Conservation (phyloP, 176 grass and related monocot species). For the Rhipidocladum racemiflorum region DNA sequence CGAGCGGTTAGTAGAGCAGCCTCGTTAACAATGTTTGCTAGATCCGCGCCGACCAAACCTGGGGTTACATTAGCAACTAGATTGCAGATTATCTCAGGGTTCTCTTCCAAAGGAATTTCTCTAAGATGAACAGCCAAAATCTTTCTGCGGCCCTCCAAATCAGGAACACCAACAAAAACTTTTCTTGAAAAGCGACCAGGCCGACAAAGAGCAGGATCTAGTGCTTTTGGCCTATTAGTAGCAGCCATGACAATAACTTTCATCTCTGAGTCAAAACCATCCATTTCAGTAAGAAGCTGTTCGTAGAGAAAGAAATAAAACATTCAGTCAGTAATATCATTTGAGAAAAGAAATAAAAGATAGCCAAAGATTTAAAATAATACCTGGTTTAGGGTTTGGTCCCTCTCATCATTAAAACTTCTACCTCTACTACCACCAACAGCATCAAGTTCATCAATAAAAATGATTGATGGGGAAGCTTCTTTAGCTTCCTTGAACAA, state of each 20-base stretch:
- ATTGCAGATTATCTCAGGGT: conserved; percentile 62
- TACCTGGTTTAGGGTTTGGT: conserved; percentile 96
- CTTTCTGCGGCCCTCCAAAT: conserved; percentile 74
- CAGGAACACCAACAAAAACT: conserved; percentile 83
- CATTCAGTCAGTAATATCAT: conserved; percentile 12
- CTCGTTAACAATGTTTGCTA: conserved; percentile 91
- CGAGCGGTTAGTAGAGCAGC: conserved; percentile 80
- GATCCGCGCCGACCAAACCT: conserved; percentile 86
- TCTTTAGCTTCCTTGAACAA: conserved; percentile 96
- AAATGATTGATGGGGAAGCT: conserved; percentile 79
- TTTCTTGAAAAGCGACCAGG: conserved; percentile 95
- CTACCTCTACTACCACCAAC: conserved; percentile 88
- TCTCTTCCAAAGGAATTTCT: conserved; percentile 76
- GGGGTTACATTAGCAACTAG: conserved; percentile 76
- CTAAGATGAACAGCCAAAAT: conserved; percentile 87
- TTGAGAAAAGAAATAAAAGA: conserved; percentile 6
- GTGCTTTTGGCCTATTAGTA: conserved; percentile 82
- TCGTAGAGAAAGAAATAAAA: conserved; percentile 36
- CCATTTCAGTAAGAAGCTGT: conserved; percentile 95
- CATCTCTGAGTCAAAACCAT: conserved; percentile 86
- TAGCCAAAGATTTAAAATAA: conserved; percentile 6
- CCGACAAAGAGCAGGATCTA: conserved; percentile 80
- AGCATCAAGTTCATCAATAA: conserved; percentile 98
- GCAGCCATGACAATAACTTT: conserved; percentile 96
- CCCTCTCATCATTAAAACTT: conserved; percentile 89